Evolutionary conservation across 495 filamentous ascomycete genomes (phyloP), one percentile per base, ranked within the genome.

Genomic region (Penicillium cosmopolitanum): DNA sequence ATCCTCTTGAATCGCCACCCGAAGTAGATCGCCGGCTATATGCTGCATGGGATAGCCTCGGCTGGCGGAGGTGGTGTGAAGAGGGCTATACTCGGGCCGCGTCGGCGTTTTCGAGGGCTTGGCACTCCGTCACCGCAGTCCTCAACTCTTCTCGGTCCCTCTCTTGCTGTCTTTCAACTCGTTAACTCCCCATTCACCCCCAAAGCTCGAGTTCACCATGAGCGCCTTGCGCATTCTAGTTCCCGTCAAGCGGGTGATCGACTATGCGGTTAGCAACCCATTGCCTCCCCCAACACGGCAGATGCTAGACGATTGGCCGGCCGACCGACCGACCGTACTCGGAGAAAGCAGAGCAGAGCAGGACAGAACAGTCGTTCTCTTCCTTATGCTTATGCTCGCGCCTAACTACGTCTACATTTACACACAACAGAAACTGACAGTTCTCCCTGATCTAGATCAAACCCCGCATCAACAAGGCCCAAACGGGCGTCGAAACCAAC

Each of bases 181-280:
- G 53, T 50, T 54, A 65, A 36, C 38, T 62, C 38, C 56, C 16
- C 43, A 42, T 40, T n/a, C 21, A 31, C 10, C 48, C n/a, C 42
- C 15, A 12, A 16, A 12, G n/a, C 42, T 18, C 13, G 61, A 50
- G 13, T 56, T 62, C 71, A 78, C 38, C 63, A 96, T 96, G 93
- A 84, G 87, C 50, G 83, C 72, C 46, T 66, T 98, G 61, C 84
- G 93, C 72, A 97, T 98, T 73, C 81, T 98, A 60, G 95, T 98
- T 18, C 95, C 95, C 77, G 77, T 98, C 55, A 98, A 98, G 83
- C 83, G 95, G 82, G 95, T 98, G 53, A 96, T 98, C 77, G 95
- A 98, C 86, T 98, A 97, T 86, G 93, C 95, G 62, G 94, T 97
- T 79, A 73, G 88, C 76, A 63, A 57, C 60, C 50, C 48, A 36